Conservation (phyloP, 495 filamentous ascomycete genomes). For the Cercophora newfieldiana region DNA sequence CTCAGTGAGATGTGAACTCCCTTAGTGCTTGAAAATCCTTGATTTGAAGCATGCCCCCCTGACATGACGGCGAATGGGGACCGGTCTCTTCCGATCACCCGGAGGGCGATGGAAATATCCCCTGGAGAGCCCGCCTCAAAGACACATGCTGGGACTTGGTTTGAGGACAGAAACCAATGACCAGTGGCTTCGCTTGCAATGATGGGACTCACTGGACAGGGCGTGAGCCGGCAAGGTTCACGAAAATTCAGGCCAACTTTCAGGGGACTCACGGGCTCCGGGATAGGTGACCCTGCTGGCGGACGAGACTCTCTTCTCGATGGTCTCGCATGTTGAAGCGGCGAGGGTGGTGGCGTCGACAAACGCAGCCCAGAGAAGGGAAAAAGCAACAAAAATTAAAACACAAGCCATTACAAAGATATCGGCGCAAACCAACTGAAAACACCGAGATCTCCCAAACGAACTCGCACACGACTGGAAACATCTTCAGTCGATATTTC, state of each 20-base stretch:
- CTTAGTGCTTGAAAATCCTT: conserved; percentile 30
- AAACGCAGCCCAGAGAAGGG: background rate
- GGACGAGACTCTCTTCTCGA: background rate
- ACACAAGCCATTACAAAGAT: background rate
- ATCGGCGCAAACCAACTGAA: too few relatives aligned
- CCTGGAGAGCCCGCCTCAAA: conserved; percentile 13
- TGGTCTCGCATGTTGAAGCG: background rate
- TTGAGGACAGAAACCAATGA: conserved; percentile 32
- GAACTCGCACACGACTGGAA: background rate
- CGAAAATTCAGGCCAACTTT: background rate
- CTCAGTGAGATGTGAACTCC: conserved; percentile 36
- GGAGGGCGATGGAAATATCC: conserved; percentile 28
- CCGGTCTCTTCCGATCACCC: conserved; percentile 19
- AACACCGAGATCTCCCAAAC: background rate
- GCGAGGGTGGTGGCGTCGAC: background rate
- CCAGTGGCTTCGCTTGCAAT: background rate
- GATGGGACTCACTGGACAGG: background rate
- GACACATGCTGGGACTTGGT: conserved; percentile 23
- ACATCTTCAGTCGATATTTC: background rate
- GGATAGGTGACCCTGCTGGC: background rate
- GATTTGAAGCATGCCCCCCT: conserved; percentile 44
- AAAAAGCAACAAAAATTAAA: background rate
- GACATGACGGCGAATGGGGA: conserved; percentile 46
- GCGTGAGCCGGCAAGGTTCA: background rate
- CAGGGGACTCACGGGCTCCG: background rate